phyloP scores from a whole-genome alignment of 2,329 filamentous ascomycete genomes.

The Diplodia seriata region DNA sequence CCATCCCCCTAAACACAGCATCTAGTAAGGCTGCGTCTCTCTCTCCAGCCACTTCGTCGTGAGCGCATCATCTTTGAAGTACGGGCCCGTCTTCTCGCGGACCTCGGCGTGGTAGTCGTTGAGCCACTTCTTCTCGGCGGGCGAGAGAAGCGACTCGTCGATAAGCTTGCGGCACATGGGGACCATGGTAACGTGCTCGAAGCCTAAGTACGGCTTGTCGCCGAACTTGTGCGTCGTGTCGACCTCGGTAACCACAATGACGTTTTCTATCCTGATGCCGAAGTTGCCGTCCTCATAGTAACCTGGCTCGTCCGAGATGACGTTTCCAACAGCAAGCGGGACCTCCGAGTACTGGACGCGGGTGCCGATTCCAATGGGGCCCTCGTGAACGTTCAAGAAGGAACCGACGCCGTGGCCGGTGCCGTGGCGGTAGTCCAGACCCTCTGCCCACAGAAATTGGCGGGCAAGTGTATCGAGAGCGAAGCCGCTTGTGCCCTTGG shows the following conservation, averaged over 20 bases:
- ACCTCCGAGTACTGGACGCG: constrained; percentile 91
- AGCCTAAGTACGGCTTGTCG: constrained; percentile 91
- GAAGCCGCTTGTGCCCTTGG: constrained; percentile 93
- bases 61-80: constrained; percentile 74
- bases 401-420: constrained; percentile 96
- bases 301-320: constrained; percentile 93
- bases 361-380: constrained; percentile 94
- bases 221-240: constrained; percentile 87
- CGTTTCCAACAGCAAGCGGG: constrained; percentile 86
- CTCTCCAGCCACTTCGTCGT: constrained; percentile 82
- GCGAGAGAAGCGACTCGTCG: constrained; percentile 73
- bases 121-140: constrained; percentile 81
- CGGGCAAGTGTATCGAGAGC: constrained; percentile 87
- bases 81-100: constrained; percentile 77
- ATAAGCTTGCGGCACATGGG: constrained; percentile 92
- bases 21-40: constrained; percentile 76
- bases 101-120: constrained; percentile 86
- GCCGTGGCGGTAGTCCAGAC: constrained; percentile 93
- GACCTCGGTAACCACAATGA: constrained; percentile 89
- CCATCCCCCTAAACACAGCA: neutral
- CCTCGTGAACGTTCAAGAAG: constrained; percentile 96
- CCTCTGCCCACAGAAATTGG: constrained; percentile 91
- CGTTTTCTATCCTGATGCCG: constrained; percentile 95
- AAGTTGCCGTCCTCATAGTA: constrained; percentile 97
- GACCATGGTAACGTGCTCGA: constrained; percentile 97